Evolutionary conservation across 441 rosid species (phyloP).

Genomic region (Adansonia madagascariensis): DNA sequence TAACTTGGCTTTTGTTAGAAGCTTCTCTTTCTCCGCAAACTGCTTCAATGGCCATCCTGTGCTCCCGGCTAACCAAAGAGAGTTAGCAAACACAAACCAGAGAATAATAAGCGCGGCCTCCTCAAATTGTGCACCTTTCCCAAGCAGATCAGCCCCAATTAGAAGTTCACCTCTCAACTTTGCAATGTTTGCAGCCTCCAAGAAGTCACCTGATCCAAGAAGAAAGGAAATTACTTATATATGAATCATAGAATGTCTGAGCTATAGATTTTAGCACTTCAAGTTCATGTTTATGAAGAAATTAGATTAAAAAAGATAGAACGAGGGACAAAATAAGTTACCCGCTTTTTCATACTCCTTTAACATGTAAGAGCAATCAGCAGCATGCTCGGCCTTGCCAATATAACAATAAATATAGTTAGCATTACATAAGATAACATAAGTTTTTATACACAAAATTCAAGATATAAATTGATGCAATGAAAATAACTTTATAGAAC

Average conservation of each 20-base stretch:
- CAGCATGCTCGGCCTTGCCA: conserved; percentile 51
- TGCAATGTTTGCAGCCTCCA: conserved; percentile 50
- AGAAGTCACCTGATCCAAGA: conserved; percentile 40
- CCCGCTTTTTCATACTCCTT: conserved; percentile 55
- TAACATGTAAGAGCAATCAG: conserved; percentile 43
- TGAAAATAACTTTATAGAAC: not conserved
- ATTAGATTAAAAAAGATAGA: not conserved
- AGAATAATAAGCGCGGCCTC: conserved; percentile 43
- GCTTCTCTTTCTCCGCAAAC: conserved; percentile 40
- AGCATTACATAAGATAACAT: not conserved
- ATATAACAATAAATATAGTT: conserved; percentile 23
- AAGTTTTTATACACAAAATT: not conserved
- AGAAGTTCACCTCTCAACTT: conserved; percentile 42
- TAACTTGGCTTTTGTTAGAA: conserved; percentile 41
- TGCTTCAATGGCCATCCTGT: conserved; percentile 58
- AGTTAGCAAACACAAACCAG: conserved; percentile 43
- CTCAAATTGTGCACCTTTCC: conserved; percentile 37
- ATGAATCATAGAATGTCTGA: conserved; percentile 31
- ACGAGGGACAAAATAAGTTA: not conserved
- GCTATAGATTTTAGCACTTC: not conserved
- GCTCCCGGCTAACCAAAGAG: conserved; percentile 53
- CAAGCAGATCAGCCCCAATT: conserved; percentile 39
- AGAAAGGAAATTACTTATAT: not conserved
- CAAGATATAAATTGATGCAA: not conserved
- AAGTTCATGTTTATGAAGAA: not conserved